A percentile compares a stretch with the other conserved stretches of the same genome.
Evolutionary conservation across 2,329 filamentous ascomycete genomes (phyloP).

Genomic region (Aspergillus vadensis): DNA sequence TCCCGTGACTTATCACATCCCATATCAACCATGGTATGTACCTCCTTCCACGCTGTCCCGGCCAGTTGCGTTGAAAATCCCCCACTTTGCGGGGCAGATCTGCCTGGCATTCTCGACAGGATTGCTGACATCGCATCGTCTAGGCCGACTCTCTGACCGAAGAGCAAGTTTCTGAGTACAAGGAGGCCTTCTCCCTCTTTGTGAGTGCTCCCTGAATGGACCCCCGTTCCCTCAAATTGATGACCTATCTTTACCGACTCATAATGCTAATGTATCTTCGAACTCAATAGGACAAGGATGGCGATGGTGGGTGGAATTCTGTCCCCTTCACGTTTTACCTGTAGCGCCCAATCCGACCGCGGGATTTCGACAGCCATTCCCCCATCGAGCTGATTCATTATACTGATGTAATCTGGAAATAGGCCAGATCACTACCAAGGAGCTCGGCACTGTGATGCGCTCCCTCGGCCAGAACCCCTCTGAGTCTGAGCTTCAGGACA

Average conservation of each 20-base stretch:
- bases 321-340: not conserved
- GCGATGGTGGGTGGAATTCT: conserved; percentile 70
- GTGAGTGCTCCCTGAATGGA: conserved; percentile 62
- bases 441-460: conserved; percentile 87
- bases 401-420: conserved; percentile 13
- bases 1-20: conserved; percentile 1
- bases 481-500: conserved; percentile 86
- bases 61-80: conserved; percentile 22
- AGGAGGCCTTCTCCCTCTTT: conserved; percentile 99
- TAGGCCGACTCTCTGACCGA: conserved; percentile 98
- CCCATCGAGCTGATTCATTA: not conserved
- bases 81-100: conserved; percentile 40
- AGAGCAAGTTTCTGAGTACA: conserved; percentile 99
- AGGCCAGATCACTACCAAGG: conserved; percentile 92
- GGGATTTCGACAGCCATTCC: not conserved
- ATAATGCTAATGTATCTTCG: conserved; percentile 24
- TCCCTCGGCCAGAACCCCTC: conserved; percentile 87
- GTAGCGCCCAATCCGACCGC: not conserved
- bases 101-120: conserved; percentile 22
- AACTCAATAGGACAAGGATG: conserved; percentile 74
- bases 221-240: not conserved
- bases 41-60: conserved; percentile 4
- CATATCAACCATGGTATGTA: conserved; percentile 37
- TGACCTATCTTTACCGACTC: not conserved
- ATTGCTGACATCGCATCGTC: conserved; percentile 31